These are phyloP conservation scores for Kokia cookei DNA, from an alignment of 441 rosid genomes.

Conservation along the genomic window DNA sequence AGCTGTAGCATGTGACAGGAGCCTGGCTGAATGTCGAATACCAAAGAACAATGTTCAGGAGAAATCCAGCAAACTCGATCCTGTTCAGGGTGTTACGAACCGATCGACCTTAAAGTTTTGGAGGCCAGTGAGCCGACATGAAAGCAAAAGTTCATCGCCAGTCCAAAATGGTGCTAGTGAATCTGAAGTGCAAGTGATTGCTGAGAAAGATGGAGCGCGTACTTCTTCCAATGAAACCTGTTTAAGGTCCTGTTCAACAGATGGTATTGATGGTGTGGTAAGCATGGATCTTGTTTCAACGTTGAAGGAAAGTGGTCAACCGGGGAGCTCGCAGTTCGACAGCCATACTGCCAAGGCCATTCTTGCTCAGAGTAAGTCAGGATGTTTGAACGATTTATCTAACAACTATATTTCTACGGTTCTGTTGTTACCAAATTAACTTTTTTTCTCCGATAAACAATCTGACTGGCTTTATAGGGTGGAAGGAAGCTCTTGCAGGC, in stretches of 20 bases:
- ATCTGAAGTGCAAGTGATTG: constrained; percentile 20
- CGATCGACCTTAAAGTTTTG: constrained; percentile 44
- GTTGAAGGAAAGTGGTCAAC: constrained; percentile 1
- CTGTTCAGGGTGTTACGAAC: constrained; percentile 25
- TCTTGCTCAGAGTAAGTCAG: constrained; percentile 69
- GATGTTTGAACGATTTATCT: background rate
- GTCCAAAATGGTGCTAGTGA: constrained; percentile 30
- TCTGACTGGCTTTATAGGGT: constrained; percentile 40
- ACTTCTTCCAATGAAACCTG: constrained; percentile 23
- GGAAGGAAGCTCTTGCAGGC: constrained; percentile 77
- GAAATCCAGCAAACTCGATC: constrained; percentile 28
- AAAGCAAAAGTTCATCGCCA: constrained; percentile 27
- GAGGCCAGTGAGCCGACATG: constrained; percentile 75
- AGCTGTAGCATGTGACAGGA: constrained; percentile 26
- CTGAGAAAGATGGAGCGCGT: constrained; percentile 20
- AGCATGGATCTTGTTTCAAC: background rate
- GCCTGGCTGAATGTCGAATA: constrained; percentile 26
- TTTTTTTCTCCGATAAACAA: background rate
- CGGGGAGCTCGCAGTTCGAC: constrained; percentile 37
- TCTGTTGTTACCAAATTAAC: background rate
- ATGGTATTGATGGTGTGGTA: background rate
- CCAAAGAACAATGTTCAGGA: constrained; percentile 33
- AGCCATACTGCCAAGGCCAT: constrained; percentile 58
- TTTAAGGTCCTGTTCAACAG: constrained; percentile 8
- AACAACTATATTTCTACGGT: background rate